Conservation (phyloP, 805 yeast species). For the Blastobotrys parvus region DNA sequence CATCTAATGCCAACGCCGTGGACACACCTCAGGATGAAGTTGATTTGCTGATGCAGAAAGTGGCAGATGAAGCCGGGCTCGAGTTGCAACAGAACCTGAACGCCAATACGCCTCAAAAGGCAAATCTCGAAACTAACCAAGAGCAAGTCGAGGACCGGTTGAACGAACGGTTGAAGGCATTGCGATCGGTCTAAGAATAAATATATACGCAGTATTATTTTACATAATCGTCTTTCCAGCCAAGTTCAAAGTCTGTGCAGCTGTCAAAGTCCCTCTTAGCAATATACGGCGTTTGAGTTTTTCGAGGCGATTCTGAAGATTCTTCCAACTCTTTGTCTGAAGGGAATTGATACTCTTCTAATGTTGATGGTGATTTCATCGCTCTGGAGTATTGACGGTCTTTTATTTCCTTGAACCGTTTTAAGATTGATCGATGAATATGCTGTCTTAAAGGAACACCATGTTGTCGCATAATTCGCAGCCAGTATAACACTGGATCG, state of each 20-base stretch:
- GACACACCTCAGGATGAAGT: conserved; percentile 94
- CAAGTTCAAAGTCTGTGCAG: conserved; percentile 6
- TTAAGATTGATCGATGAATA: conserved; percentile 2
- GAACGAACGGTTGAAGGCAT: conserved; percentile 82
- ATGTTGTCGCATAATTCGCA: conserved; percentile 21
- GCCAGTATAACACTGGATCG: conserved; percentile 15
- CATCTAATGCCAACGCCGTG: conserved; percentile 79
- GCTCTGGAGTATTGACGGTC: conserved; percentile 5
- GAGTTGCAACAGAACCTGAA: conserved; percentile 79
- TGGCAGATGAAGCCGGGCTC: conserved; percentile 95
- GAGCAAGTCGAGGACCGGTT: conserved; percentile 76
- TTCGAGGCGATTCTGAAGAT: background rate
- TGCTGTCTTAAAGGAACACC: conserved; percentile 9
- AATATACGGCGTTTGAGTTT: background rate
- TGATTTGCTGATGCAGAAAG: conserved; percentile 78
- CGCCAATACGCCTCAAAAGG: conserved; percentile 41
- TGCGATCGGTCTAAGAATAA: too few species aligned
- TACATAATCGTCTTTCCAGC: conserved; percentile 9
- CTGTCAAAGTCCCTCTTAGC: conserved; percentile 3
- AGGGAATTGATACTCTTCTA: conserved; percentile 6
- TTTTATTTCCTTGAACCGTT: conserved; percentile 4
- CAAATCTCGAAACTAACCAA: conserved; percentile 37
- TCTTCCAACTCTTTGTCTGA: conserved; percentile 8
- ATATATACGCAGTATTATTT: too few species aligned
- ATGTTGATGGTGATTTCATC: background rate